A percentile compares a stretch with the other conserved stretches of the same genome.
Conservation (phyloP, 306 rosid species). For the Herpetospermum pedunculosum region DNA sequence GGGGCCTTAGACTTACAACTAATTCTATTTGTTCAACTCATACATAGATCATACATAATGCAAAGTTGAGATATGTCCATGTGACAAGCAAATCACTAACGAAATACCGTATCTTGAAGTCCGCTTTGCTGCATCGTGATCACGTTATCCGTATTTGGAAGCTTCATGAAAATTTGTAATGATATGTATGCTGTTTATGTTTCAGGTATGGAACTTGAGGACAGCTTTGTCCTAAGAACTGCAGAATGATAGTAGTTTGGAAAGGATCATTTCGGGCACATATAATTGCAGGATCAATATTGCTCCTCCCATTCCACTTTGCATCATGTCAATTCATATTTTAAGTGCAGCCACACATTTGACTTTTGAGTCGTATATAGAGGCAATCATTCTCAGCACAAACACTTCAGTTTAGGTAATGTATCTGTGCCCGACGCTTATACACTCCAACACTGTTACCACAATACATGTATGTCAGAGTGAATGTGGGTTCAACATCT, state of each 20-base stretch:
- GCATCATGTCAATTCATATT: constrained; percentile 5
- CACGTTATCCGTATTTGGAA: not conserved
- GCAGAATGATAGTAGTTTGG: not conserved
- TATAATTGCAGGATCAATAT: not conserved
- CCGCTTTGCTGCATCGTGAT: not conserved
- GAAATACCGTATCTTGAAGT: not conserved
- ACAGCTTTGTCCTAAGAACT: not conserved
- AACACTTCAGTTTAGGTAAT: not conserved
- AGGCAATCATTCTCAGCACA: not conserved
- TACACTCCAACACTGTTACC: not conserved
- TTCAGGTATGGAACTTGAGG: not conserved
- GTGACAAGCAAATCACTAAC: not conserved
- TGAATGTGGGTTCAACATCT: not conserved
- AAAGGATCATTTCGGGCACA: not conserved
- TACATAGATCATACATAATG: not conserved
- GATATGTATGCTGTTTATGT: not conserved
- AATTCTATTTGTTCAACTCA: not conserved
- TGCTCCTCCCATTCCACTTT: not conserved
- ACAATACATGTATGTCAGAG: not conserved
- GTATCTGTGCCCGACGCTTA: not conserved
- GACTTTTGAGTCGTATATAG: not conserved
- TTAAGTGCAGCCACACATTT: not conserved
- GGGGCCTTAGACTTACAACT: not conserved
- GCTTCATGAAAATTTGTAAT: not conserved
- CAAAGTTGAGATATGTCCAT: not conserved